Conservation (phyloP, 352 stramenopile species). For the Phytophthora cajani region DNA sequence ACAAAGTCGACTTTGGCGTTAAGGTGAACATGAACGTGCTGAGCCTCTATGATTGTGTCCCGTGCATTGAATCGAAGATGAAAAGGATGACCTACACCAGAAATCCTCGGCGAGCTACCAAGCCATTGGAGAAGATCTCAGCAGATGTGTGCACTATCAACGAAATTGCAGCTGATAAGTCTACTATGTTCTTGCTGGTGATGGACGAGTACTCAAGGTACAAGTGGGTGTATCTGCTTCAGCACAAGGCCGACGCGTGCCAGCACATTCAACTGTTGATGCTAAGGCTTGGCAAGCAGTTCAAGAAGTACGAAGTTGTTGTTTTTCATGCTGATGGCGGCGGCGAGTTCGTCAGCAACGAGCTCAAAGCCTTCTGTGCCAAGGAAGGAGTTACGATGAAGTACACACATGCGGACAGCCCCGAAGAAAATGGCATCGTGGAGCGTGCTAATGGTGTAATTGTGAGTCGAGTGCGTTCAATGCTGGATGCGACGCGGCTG, state of each 20-base stretch:
- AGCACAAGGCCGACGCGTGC: neutral
- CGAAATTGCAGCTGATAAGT: neutral
- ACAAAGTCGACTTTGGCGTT: neutral
- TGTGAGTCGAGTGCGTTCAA: neutral
- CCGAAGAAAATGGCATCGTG: neutral
- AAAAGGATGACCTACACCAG: constrained; percentile 2
- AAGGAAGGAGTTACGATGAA: neutral
- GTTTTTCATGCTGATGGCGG: neutral
- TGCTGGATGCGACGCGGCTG: neutral
- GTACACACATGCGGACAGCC: neutral
- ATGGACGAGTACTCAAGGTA: constrained; percentile 1
- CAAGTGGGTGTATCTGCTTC: constrained; percentile 2
- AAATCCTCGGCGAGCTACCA: neutral
- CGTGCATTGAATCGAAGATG: constrained; percentile 2
- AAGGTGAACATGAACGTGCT: neutral
- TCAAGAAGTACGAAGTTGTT: neutral
- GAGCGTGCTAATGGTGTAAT: neutral
- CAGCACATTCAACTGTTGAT: neutral
- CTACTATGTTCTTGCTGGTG: neutral
- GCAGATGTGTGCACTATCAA: constrained; percentile 4
- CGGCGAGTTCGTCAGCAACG: constrained; percentile 1
- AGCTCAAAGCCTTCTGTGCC: neutral
- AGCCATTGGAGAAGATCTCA: neutral
- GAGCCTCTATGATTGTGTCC: neutral
- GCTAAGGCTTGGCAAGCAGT: neutral